Evolutionary conservation across 495 filamentous ascomycete genomes (phyloP).

Genomic region (Tuber umbilicatum): DNA sequence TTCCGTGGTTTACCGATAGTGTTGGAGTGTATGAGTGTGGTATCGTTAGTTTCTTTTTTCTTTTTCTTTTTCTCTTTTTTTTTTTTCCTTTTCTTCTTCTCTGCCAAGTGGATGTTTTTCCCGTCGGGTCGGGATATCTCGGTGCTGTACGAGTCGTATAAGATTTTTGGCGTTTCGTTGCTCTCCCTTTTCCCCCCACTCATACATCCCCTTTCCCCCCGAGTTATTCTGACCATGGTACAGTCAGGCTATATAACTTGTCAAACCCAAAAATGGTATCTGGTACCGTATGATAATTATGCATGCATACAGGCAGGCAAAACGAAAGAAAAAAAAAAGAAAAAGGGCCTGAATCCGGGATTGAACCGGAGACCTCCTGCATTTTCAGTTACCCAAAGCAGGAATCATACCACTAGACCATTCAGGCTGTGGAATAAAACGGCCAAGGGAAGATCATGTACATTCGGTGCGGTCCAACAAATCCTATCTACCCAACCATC

Average conservation of each 20-base stretch:
- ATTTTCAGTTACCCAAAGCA: slow-evolving; percentile 22
- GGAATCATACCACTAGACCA: slow-evolving; percentile 28
- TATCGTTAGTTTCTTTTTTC: not conserved
- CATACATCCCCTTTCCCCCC: no score
- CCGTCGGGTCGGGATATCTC: not conserved
- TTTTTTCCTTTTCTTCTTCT: not conserved
- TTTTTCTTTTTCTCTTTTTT: not conserved
- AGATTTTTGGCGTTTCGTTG: no score
- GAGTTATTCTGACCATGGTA: no score
- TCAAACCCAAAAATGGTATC: no score
- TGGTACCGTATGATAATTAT: no score
- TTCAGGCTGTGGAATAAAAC: not conserved
- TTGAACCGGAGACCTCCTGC: slow-evolving; percentile 31
- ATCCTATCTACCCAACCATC: not conserved
- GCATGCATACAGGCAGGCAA: no score
- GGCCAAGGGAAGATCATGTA: not conserved
- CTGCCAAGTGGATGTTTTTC: not conserved
- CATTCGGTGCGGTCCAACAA: not conserved
- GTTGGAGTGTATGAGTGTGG: no score
- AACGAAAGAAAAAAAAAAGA: not conserved
- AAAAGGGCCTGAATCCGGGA: slow-evolving; percentile 21
- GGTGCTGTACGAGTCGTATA: no score
- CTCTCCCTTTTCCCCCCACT: no score
- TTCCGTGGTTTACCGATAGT: no score
- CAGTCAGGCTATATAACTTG: no score